Base-by-base conservation (phyloP, 495 filamentous ascomycete species). In the Margaritispora aquatica region DNA sequence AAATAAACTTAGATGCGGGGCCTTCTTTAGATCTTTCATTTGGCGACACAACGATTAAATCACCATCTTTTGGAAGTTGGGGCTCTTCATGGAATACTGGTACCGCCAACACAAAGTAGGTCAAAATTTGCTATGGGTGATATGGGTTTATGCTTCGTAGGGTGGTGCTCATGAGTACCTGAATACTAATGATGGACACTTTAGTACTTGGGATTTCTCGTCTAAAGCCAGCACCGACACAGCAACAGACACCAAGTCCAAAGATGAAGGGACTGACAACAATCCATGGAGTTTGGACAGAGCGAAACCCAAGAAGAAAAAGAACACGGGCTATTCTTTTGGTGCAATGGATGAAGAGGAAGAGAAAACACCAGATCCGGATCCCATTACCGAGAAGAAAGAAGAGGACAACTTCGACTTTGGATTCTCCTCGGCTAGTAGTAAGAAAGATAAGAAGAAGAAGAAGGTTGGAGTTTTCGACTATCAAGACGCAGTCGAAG, bases 1-100 rank as follows among this genome's bases (percentile, higher is more conserved):
- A 81, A 4, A 76, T 80, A 63, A 79, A 80, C 52, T 61, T 81
- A 31, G 71, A 77, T 58, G 65, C 67, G 2, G 71, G 62, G n/a
- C 67, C 69, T n/a, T 70, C 70, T 20, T 54, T 74, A 20, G 73
- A 74, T 56, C 38, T 73, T 7, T 71, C 63, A 58, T 74, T 71
- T 62, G 64, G 58, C 27, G 44, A 65, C 22, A 65, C 70, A 29
- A 55, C 27, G 11, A 58, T 58, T 10, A 64, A 62, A 22, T 46
- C 60, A 3, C 31, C 48, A 27, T 36, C 54, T 15, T 66, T 76
- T 58, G 71, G 73, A 61, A 61, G 68, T 9, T 77, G 74, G 74
- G 69, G 71, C 19, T 68, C 66, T 44, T 72, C 59, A 31, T 76
- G 71, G 71, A 62, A 59, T 55, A 67, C 70, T 22, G 70, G 71